These are phyloP conservation scores for Jackrogersella multiformis DNA, from an alignment of 495 filamentous ascomycete genomes.

Conservation along the genomic window DNA sequence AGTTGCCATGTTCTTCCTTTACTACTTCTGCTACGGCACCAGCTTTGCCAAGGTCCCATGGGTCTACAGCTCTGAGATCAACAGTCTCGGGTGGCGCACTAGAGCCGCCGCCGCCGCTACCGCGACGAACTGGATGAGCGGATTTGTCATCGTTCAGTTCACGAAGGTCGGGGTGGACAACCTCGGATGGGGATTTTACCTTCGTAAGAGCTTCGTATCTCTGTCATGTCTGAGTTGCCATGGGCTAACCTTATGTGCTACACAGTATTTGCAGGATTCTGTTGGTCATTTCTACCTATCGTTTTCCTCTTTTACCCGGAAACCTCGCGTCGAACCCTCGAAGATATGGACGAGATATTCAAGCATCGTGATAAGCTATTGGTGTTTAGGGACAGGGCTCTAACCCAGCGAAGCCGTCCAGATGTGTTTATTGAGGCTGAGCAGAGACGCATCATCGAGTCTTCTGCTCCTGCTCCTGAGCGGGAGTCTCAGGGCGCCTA, in stretches of 20 bases:
- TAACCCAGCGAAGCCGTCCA: slow-evolving; percentile 43
- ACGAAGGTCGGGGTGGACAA: slow-evolving; percentile 48
- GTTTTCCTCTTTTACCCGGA: slow-evolving; percentile 51
- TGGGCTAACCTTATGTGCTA: background rate
- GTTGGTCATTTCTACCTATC: slow-evolving; percentile 46
- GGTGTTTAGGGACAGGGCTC: slow-evolving; percentile 38
- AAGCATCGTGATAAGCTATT: slow-evolving; percentile 15
- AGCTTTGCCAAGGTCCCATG: slow-evolving; percentile 51
- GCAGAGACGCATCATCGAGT: slow-evolving; percentile 21
- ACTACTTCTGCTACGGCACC: slow-evolving; percentile 51
- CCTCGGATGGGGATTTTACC: slow-evolving; percentile 50
- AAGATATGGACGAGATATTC: slow-evolving; percentile 53
- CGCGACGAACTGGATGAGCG: slow-evolving; percentile 51
- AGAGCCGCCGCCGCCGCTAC: slow-evolving; percentile 51
- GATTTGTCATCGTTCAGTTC: slow-evolving; percentile 51
- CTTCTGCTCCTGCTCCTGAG: background rate
- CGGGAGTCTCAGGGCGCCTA: background rate
- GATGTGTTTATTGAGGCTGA: slow-evolving; percentile 42
- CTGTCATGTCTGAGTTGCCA: background rate
- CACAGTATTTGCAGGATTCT: slow-evolving; percentile 47
- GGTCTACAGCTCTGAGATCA: slow-evolving; percentile 56
- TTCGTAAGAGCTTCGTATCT: slow-evolving; percentile 30
- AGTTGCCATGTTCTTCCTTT: slow-evolving; percentile 50
- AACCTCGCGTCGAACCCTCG: slow-evolving; percentile 48
- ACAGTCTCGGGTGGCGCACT: slow-evolving; percentile 52